Conservation (phyloP, 1,284 basidiomycete genomes). For the Ustilago esculenta region DNA sequence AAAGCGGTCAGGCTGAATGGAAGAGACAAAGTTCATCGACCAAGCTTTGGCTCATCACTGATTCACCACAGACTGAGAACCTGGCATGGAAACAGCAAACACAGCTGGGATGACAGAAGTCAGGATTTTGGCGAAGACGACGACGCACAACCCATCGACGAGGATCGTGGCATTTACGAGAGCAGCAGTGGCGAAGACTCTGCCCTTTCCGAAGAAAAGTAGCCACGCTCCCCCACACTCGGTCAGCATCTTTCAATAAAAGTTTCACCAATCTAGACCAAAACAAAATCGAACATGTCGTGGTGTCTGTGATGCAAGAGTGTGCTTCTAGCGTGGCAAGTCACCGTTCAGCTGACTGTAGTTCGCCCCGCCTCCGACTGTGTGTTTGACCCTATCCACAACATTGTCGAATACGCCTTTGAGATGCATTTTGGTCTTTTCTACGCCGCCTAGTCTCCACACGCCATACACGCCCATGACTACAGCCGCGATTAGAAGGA, state of each 20-base stretch:
- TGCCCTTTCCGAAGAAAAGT: too few species aligned
- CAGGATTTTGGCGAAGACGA: constrained; percentile 67
- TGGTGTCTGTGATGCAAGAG: too few species aligned
- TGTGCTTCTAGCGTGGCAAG: constrained; percentile 17
- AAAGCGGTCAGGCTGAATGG: background rate
- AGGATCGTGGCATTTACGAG: constrained; percentile 22
- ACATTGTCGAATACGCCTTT: background rate
- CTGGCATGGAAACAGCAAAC: constrained; percentile 20
- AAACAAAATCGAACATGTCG: too few species aligned
- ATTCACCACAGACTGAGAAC: constrained; percentile 25
- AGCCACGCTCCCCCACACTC: too few species aligned
- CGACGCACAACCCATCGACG: constrained; percentile 61
- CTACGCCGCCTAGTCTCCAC: constrained; percentile 30
- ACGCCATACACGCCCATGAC: constrained; percentile 11
- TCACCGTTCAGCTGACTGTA: constrained; percentile 10
- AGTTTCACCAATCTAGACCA: too few species aligned
- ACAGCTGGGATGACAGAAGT: constrained; percentile 58
- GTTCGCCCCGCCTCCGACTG: background rate
- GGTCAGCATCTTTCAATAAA: too few species aligned
- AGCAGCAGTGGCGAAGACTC: constrained; percentile 27
- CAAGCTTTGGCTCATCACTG: constrained; percentile 25
- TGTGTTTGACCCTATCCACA: background rate
- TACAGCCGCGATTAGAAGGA: constrained; percentile 26
- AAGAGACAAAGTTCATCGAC: constrained; percentile 4
- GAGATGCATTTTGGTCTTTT: constrained; percentile 29